Conservation (phyloP, 352 stramenopile species). For the Pythium apleroticum region DNA sequence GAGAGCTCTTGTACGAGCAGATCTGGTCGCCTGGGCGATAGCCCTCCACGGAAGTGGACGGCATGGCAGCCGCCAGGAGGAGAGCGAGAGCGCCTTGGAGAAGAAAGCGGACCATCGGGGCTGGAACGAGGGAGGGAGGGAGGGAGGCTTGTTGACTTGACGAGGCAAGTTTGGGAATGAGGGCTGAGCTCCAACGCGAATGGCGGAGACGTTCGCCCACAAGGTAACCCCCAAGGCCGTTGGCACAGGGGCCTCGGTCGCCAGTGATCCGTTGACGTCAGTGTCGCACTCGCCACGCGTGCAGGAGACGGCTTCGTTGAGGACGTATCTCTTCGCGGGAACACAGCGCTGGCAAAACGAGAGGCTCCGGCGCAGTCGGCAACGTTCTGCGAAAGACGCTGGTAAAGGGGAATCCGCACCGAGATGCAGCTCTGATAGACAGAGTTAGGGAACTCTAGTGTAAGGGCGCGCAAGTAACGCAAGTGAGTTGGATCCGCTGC, state of each 20-base stretch:
- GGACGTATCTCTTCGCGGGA: not conserved
- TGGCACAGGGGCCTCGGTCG: no score
- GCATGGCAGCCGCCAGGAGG: not conserved
- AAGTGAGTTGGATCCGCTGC: not conserved
- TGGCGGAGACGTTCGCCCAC: no score
- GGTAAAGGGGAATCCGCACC: not conserved
- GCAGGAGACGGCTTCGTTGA: not conserved
- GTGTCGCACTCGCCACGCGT: not conserved
- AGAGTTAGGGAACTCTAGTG: not conserved
- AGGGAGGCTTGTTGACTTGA: not conserved
- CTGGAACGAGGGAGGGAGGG: not conserved
- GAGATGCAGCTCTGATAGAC: not conserved
- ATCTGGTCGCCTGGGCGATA: constrained; percentile 17
- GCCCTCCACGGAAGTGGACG: not conserved
- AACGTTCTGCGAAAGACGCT: not conserved
- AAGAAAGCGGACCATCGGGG: not conserved
- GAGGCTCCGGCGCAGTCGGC: not conserved
- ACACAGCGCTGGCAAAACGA: not conserved
- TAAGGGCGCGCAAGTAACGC: not conserved
- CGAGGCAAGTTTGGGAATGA: not conserved
- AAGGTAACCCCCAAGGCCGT: no score
- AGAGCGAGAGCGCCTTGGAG: not conserved
- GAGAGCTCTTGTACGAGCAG: constrained; percentile 9
- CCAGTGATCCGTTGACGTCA: no score
- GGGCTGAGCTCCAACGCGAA: not conserved